Percentiles rank a stretch among this genome's conserved stretches.
phyloP scores from a whole-genome alignment of 768 basidiomycete genomes.

The Mycena leptocephala region DNA sequence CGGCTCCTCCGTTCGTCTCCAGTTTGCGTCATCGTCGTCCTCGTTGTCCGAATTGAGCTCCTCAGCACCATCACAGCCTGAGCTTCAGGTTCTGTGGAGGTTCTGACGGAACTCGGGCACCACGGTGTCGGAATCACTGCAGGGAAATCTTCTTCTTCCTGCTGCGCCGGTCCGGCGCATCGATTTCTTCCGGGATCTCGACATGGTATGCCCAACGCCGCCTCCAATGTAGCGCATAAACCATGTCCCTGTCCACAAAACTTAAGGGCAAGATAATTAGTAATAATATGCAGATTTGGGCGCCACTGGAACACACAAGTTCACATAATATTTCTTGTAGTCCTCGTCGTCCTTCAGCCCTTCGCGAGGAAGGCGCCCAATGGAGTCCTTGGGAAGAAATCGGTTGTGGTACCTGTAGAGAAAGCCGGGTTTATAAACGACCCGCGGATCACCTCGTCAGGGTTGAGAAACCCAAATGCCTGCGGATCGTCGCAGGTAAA shows the following conservation, averaged over 20 bases:
- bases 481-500: not conserved
- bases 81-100: too few relatives aligned
- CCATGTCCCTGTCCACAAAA: too few relatives aligned
- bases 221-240: too few relatives aligned
- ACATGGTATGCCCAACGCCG: too few relatives aligned
- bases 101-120: too few relatives aligned
- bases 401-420: not conserved
- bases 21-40: not conserved
- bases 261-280: not conserved
- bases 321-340: conserved; percentile 10
- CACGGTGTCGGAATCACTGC: too few relatives aligned
- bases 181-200: too few relatives aligned
- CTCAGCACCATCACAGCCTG: too few relatives aligned
- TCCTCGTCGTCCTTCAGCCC: conserved; percentile 5
- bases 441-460: conserved; percentile 21
- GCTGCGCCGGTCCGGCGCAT: too few relatives aligned
- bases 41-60: not conserved
- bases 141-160: too few relatives aligned
- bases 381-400: conserved; percentile 16
- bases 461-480: conserved; percentile 38
- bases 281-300: not conserved
- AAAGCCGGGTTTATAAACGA: conserved; percentile 36
- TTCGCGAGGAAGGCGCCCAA: not conserved
- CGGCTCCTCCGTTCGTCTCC: not conserved
- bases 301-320: conserved; percentile 10